Evolutionary conservation across 225 moss, liverwort and hornwort species (phyloP).

Genomic region (Sphagnum contortum): DNA sequence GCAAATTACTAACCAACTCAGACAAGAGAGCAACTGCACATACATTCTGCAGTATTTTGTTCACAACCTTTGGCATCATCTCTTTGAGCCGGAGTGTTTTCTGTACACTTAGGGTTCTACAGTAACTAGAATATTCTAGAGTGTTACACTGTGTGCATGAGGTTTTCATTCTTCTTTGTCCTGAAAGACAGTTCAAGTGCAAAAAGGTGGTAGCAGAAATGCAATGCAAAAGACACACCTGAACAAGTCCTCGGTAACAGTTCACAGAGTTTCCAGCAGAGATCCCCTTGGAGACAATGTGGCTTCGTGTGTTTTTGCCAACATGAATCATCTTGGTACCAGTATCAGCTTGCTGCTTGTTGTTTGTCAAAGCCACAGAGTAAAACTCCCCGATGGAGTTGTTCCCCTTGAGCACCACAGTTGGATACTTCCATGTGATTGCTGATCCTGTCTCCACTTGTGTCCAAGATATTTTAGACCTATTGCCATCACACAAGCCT

Average conservation of each 20-base stretch:
- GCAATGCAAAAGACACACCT: conserved; percentile 21
- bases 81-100: no score
- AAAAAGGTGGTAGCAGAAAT: background rate
- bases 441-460: conserved; percentile 98
- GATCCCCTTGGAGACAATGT: conserved; percentile 93
- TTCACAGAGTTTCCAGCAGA: conserved; percentile 82
- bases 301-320: conserved; percentile 81
- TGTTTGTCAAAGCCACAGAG: conserved; percentile 86
- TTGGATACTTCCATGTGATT: conserved; percentile 96
- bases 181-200: no score
- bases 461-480: conserved; percentile 91
- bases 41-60: no score
- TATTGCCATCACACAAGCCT: conserved; percentile 75
- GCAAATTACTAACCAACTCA: no score
- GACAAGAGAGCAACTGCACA: no score
- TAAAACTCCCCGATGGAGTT: conserved; percentile 88
- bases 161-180: no score
- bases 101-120: no score
- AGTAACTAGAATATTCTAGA: no score
- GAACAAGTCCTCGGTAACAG: conserved; percentile 93
- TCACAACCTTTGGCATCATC: no score
- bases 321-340: conserved; percentile 97
- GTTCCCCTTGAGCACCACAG: conserved; percentile 83
- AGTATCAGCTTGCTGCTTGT: conserved; percentile 91
- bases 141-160: no score